These are phyloP conservation scores for Fusarium sacchari DNA, from an alignment of 2,329 filamentous ascomycete genomes.

Conservation along the genomic window DNA sequence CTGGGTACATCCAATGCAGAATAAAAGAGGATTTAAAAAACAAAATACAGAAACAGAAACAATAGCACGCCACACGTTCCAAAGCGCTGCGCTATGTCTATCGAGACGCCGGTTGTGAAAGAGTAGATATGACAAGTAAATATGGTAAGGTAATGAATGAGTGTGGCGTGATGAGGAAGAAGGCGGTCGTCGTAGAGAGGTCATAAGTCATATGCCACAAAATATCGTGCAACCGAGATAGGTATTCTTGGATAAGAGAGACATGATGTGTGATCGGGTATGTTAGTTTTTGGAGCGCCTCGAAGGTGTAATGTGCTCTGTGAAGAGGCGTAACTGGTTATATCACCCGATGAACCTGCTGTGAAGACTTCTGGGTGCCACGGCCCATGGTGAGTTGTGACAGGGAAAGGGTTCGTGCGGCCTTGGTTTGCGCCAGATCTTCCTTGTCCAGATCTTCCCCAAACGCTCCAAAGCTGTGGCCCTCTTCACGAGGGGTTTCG, in stretches of 20 bases:
- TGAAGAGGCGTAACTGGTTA: conserved; percentile 17
- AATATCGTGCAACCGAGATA: conserved; percentile 18
- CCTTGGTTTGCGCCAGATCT: conserved; percentile 57
- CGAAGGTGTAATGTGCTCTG: not conserved
- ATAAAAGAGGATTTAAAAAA: not conserved
- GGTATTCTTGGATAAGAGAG: conserved; percentile 1
- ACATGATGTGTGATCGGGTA: not conserved
- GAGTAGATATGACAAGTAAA: conserved; percentile 18
- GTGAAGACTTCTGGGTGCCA: conserved; percentile 32
- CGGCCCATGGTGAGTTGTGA: conserved; percentile 65
- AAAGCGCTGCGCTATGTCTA: not conserved
- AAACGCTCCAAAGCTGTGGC: conserved; percentile 53
- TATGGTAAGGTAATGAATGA: conserved; percentile 21
- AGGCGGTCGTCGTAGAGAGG: conserved; percentile 18
- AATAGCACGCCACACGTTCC: not conserved
- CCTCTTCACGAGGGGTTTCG: conserved; percentile 62
- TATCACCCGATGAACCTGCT: conserved; percentile 40
- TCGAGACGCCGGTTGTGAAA: not conserved
- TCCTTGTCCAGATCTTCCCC: conserved; percentile 56
- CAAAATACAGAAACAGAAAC: conserved; percentile 3
- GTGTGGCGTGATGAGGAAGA: conserved; percentile 14
- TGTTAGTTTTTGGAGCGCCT: not conserved
- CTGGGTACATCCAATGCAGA: not conserved
- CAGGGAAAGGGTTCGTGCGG: conserved; percentile 72
- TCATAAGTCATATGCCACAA: conserved; percentile 33